Base-by-base conservation (phyloP, 768 basidiomycete species). In the Tulasnella sp. region DNA sequence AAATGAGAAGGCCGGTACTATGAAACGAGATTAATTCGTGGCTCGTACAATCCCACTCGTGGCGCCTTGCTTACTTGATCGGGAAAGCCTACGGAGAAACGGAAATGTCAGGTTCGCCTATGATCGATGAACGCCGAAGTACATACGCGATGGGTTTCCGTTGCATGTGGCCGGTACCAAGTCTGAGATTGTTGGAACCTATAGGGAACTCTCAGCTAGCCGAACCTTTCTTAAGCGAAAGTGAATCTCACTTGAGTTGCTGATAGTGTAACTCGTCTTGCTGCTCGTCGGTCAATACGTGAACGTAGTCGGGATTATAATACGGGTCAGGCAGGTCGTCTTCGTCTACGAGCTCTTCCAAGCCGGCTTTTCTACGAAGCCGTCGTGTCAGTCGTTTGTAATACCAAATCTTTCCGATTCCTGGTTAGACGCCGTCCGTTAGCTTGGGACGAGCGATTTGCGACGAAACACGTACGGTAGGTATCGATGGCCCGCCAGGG, bases 141-240 rank as follows among this genome's bases (percentile, higher is more conserved):
- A 74, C 80, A 10, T 79, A 80, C 80, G 8, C 80, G 82, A 80
- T 87, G 94, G 0, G 94, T 94, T 80, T 91, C 91, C 18, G 93
- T 94, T 27, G 93, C 93, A 84, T 96, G 94, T 9, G 94, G 90
- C 75, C 92, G 87, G 85, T 95, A 96, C 94, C 94, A 96, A 1
- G 94, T 94, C 85, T 94, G 91, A 58, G 89, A 89, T 81, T 90
- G 87, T 82, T 89, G 88, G 80, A 93, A 93, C 84, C 91, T 89
- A 16, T 2, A n/a, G 38, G 38, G 7, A 10, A 14, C 31, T 8
- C 12, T 74, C 27, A 42, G 39, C 38, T 14, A 39, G n/a, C 3
- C 38, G 16, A 40, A 74, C 14, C 44, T 52, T 24, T 24, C 38
- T n/a, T 27, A 56, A 8, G 75, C n/a, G 42, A 48, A 71, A 48